A percentile compares a stretch with the other conserved stretches of the same genome.
These are phyloP conservation scores for Fusarium falciforme DNA, from an alignment of 2,329 filamentous ascomycete species.

Conservation along the genomic window DNA sequence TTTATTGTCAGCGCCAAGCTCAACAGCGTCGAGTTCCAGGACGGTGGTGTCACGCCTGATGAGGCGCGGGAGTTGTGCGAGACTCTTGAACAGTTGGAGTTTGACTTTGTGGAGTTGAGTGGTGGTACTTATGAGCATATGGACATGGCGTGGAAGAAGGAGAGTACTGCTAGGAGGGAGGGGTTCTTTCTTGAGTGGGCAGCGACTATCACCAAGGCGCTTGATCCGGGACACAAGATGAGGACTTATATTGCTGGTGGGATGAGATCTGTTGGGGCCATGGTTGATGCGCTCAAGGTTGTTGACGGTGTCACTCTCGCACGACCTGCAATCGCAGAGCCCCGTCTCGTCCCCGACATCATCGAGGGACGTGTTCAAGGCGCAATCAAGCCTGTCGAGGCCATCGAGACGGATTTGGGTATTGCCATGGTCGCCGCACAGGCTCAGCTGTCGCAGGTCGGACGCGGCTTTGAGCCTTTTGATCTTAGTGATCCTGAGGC, in stretches of 20 bases:
- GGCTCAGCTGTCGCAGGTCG: constrained; percentile 36
- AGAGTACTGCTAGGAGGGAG: constrained; percentile 65
- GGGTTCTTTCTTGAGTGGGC: constrained; percentile 72
- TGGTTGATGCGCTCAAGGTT: constrained; percentile 66
- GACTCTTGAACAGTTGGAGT: constrained; percentile 58
- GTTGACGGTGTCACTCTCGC: constrained; percentile 71
- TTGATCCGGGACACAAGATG: constrained; percentile 54
- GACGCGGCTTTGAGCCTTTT: constrained; percentile 42
- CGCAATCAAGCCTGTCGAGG: constrained; percentile 24
- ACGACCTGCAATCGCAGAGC: constrained; percentile 49
- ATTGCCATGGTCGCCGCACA: constrained; percentile 9
- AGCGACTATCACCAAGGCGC: constrained; percentile 57
- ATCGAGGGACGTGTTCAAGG: constrained; percentile 37
- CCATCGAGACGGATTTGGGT: constrained; percentile 25
- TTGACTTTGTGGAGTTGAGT: constrained; percentile 70
- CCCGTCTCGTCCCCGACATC: constrained; percentile 45
- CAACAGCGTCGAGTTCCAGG: constrained; percentile 67
- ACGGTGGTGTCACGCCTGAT: constrained; percentile 61
- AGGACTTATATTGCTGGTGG: constrained; percentile 69
- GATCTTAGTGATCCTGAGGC: constrained; percentile 36
- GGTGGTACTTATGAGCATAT: constrained; percentile 69
- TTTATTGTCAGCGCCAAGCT: constrained; percentile 66
- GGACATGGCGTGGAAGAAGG: constrained; percentile 61
- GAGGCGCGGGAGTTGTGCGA: constrained; percentile 62
- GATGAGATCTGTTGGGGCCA: constrained; percentile 64